Conservation (phyloP, 2,329 filamentous ascomycete genomes). For the Fusarium hainanense region DNA sequence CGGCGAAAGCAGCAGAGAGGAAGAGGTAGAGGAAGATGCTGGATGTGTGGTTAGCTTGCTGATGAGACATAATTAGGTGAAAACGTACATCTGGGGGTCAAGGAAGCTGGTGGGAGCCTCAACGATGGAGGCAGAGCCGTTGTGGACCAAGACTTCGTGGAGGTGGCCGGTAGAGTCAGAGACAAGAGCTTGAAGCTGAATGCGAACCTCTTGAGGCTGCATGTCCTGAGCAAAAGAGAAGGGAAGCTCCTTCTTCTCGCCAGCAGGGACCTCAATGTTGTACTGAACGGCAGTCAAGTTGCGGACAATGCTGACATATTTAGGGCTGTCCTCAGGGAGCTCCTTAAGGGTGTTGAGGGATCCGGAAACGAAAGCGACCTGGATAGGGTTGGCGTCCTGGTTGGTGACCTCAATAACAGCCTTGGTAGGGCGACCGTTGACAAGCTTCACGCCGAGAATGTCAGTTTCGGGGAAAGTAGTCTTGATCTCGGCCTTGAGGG, state of each 20-base stretch:
- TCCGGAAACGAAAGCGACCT: slow-evolving; percentile 80
- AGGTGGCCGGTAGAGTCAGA: slow-evolving; percentile 72
- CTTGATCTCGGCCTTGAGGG: slow-evolving; percentile 71
- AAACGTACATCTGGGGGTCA: slow-evolving; percentile 90
- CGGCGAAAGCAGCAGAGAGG: slow-evolving; percentile 80
- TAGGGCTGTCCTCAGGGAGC: slow-evolving; percentile 58
- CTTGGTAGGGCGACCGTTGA: slow-evolving; percentile 90
- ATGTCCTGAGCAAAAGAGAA: slow-evolving; percentile 92
- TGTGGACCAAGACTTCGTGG: slow-evolving; percentile 83
- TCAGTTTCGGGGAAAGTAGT: slow-evolving; percentile 76
- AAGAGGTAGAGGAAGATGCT: slow-evolving; percentile 99
- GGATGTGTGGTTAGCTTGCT: slow-evolving; percentile 44
- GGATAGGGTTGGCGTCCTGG: slow-evolving; percentile 80
- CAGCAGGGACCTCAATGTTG: slow-evolving; percentile 77
- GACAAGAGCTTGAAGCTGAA: slow-evolving; percentile 82
- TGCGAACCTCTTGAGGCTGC: slow-evolving; percentile 87
- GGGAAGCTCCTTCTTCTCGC: slow-evolving; percentile 79
- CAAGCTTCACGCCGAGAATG: slow-evolving; percentile 93
- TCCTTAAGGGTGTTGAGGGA: slow-evolving; percentile 70
- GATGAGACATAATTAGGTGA: neutral
- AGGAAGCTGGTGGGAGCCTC: slow-evolving; percentile 92
- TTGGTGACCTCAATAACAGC: slow-evolving; percentile 87
- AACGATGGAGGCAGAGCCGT: slow-evolving; percentile 85
- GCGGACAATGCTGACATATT: slow-evolving; percentile 71
- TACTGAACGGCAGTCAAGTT: slow-evolving; percentile 87